Evolutionary conservation across 2,329 filamentous ascomycete genomes (phyloP), one percentile per base, ranked within the genome.

Genomic region (Sarocladium strictum): DNA sequence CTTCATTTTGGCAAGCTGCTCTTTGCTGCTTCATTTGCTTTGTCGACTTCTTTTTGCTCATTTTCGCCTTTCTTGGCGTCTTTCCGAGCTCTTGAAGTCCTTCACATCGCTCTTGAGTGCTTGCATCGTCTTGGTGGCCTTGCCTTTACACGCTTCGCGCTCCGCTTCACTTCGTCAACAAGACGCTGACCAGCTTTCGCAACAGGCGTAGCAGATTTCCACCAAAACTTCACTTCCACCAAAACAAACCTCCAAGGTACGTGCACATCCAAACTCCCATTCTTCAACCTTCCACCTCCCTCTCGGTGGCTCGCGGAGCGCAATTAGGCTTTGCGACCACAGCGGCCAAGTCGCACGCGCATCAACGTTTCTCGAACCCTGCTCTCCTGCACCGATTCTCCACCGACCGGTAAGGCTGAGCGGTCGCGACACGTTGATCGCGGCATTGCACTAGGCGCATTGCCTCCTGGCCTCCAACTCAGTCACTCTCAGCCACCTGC

Each of bases 101-200:
- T 33, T 19, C 15, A 33, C 49, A 55, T 53, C 27, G 26, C n/a
- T 15, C 19, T 49, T 49, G 14, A 38, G 38, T 45, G 23, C 37
- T 52, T 35, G 24, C 40, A 24, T 43, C 32, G 27, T 23, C 49
- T 55, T 54, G 55, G 45, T 41, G 24, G 40, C 58, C 47, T 60
- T 27, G 50, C 51, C 55, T 60, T n/a, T 35, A 51, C 40, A 33
- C 57, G 58, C 53, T 41, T 55, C 55, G 53, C 57, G 54, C 47
- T 59, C 53, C 59, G 53, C 58, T 37, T 57, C 50, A 53, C 24
- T 37, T 33, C 27, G 11, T 35, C 53, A 58, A 27, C 54, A 58
- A 19, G 51, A 57, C 62, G 62, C 62, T 63, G 61, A 64, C 65
- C 57, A 60, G 61, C 60, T 38, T 55, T 64, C 61, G 59, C 66